A percentile compares a stretch with the other conserved stretches of the same genome.
Evolutionary conservation across 192 early-diverging fungal genomes (phyloP).

Genomic region (Neocallimastix lanati): DNA sequence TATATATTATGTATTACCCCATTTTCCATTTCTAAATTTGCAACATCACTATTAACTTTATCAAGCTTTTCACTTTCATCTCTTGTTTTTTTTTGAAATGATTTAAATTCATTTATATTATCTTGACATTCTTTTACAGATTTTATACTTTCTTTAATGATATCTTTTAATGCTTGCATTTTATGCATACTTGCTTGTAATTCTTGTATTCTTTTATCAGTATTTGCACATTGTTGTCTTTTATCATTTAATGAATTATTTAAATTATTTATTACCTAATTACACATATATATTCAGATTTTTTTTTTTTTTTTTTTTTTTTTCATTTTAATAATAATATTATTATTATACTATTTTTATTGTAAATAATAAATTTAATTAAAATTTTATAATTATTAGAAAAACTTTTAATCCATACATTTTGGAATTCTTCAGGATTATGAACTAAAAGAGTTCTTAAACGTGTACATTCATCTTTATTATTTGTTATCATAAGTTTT

Average conservation of each 20-base stretch:
- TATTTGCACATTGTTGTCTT: neutral
- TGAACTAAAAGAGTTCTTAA: neutral
- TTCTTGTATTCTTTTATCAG: neutral
- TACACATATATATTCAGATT: too few species aligned
- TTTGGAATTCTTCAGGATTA: neutral
- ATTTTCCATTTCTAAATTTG: neutral
- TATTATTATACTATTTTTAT: too few species aligned
- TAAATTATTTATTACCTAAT: neutral
- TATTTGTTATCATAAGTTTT: neutral
- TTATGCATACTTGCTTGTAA: neutral
- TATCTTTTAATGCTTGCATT: neutral
- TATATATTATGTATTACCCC: neutral
- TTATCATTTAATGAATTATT: neutral
- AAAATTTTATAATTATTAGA: too few species aligned
- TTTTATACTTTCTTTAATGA: neutral
- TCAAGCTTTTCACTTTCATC: neutral
- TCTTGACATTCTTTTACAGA: neutral
- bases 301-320: too few species aligned
- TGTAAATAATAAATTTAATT: too few species aligned
- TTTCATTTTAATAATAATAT: too few species aligned
- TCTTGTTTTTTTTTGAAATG: neutral
- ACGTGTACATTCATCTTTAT: neutral
- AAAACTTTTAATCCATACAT: neutral
- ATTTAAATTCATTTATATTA: neutral
- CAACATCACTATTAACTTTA: neutral